Percentiles rank a stretch among this genome's conserved stretches.
These are phyloP conservation scores for Pyracantha coccinea DNA, from an alignment of 331 rosid genomes.

Conservation along the genomic window DNA sequence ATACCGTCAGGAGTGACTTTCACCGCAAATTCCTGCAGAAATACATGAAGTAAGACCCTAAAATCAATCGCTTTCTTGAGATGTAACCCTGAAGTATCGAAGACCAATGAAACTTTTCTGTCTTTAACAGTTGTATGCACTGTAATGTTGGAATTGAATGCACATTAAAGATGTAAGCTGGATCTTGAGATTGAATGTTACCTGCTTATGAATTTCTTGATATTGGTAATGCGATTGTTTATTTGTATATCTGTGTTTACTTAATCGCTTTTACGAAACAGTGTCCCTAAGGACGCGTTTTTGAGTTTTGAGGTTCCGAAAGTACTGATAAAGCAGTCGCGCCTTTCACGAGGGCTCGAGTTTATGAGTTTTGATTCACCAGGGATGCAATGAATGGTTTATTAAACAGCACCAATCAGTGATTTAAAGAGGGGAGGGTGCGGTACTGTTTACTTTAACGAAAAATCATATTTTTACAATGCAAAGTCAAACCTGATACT, in stretches of 20 bases:
- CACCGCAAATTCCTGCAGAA: constrained; percentile 81
- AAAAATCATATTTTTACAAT: too few relatives aligned
- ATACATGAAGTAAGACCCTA: constrained; percentile 65
- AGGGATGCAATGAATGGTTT: neutral
- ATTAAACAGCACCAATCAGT: neutral
- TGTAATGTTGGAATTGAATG: neutral
- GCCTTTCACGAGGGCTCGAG: neutral
- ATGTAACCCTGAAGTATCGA: neutral
- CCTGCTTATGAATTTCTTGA: neutral
- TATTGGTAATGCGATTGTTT: neutral
- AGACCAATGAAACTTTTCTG: neutral
- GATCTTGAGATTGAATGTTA: neutral
- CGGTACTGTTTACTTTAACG: too few relatives aligned
- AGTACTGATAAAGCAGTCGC: too few relatives aligned
- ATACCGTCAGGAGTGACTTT: constrained; percentile 87
- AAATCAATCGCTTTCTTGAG: neutral
- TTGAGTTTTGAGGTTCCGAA: too few relatives aligned
- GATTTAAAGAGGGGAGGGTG: too few relatives aligned
- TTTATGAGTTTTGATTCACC: neutral
- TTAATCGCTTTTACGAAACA: too few relatives aligned
- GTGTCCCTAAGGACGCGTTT: too few relatives aligned
- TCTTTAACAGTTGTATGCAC: neutral
- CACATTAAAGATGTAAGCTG: neutral
- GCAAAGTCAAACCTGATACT: too few relatives aligned
- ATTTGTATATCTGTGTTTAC: too few relatives aligned